Base-by-base conservation (phyloP, 768 basidiomycete genomes). In the Lentinus brumalis region DNA sequence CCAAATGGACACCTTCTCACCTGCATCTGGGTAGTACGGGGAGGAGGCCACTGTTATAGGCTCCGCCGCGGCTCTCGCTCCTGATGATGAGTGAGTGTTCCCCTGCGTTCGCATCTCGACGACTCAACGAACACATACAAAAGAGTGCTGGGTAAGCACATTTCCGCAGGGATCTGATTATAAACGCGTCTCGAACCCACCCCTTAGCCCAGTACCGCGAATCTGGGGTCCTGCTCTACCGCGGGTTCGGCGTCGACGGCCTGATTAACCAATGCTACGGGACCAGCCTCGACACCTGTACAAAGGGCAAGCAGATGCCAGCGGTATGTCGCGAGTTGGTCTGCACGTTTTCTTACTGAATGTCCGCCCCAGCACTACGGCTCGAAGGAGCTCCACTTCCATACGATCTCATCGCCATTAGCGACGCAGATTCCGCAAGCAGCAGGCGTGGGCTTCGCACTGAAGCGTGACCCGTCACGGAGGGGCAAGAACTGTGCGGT, bases 381-480 rank as follows among this genome's bases (percentile, higher is more conserved):
- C 14, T 94, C 94, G 5, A 81, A 83, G 1, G 76, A 85, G 59
- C 84, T 90, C 60, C 95, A 96, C 72, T 96, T 96, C 72, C 92
- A 95, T 75, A 93, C 92, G 18, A 97, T 97, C 61, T 97, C 96
- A 3, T 95, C 92, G 6, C 91, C 95, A 1, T 81, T 98, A 30
- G 93, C 91, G 10, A 98, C 96, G 1, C 95, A 98, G 75, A 92
- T 97, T 66, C 94, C 93, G 7, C 94, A 96, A 74, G 96, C 94
- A 26, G 94, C 95, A 0, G 96, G 95, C 15, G 93, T 96, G 6
- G 95, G 84, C 0, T 96, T 92, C 69, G 94, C 96, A 0, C 79
- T 98, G 57, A 88, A 88, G 67, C 87, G 94, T 4, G 87, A 90
- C 46, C 88, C 88, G 0, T 76, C 74, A 50, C 85, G 89, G 39